Evolutionary conservation across 2,329 filamentous ascomycete genomes (phyloP), one percentile per base, ranked within the genome.

Genomic region (Dryadomyces quercivorus): DNA sequence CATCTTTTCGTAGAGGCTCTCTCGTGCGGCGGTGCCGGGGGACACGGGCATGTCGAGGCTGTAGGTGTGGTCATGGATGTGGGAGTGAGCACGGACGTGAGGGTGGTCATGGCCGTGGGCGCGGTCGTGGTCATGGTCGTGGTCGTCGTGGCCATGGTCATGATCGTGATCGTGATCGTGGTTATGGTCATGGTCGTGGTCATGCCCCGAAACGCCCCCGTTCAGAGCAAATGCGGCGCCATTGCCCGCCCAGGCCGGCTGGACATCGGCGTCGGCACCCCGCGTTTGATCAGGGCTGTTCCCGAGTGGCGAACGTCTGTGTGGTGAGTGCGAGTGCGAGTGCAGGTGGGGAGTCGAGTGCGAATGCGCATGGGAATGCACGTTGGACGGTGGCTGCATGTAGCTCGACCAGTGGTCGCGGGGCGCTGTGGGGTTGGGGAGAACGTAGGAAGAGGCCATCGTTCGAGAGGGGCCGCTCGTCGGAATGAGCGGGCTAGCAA

Each of bases 361-460:
- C 13, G 67, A 65, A 54, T 64, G 62, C 1, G 62, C 40, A 20
- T 58, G 55, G 9, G 18, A 20, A n/a, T 52, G 57, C 10, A 44
- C 21, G 21, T 13, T 20, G 21, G 50, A 36, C 5, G 16, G 42
- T 22, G 56, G 54, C 42, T 74, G 69, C 48, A 69, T 64, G 59
- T 64, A 63, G 34, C 59, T 61, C 21, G 64, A 60, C 21, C 57
- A 60, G 45, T 64, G 64, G 50, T 70, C 70, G 53, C 72, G 67
- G 59, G 50, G 31, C 10, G 22, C 76, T 71, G 55, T 59, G 74
- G 74, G 52, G 74, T 75, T 71, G n/a, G 77, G 77, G 54, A 81
- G 65, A 52, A 72, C 69, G 63, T 78, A 81, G 21, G 77, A 38
- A 2, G 59, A 74, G 42, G 76, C 74, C 57, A 74, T 71, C n/a